Evolutionary conservation across 306 rosid species (phyloP).

Genomic region (Sophora flavescens): DNA sequence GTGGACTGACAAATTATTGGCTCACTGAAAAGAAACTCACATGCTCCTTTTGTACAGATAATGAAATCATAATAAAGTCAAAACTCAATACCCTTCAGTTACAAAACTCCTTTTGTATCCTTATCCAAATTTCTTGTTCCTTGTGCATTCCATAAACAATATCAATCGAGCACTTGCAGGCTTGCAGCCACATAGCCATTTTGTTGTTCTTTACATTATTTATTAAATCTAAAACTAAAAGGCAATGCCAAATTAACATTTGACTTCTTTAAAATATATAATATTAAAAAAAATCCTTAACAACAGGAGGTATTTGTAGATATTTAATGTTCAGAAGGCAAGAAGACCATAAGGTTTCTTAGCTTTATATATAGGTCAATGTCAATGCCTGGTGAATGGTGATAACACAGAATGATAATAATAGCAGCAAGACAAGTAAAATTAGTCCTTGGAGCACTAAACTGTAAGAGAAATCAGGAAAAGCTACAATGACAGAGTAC

Average conservation of each 20-base stretch:
- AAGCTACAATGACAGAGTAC: conserved; percentile 50
- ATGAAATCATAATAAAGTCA: conserved; percentile 6
- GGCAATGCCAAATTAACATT: conserved; percentile 3
- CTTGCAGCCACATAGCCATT: conserved; percentile 1
- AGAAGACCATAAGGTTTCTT: conserved; percentile 17
- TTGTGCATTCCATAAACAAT: conserved; percentile 7
- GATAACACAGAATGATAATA: conserved; percentile 27
- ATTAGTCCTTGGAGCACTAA: conserved; percentile 15
- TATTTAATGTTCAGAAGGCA: not conserved
- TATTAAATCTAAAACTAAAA: conserved; percentile 4
- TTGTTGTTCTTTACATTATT: conserved; percentile 7
- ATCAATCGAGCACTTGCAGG: conserved; percentile 4
- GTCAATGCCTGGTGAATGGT: not conserved
- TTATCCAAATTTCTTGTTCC: conserved; percentile 16
- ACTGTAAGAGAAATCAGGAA: conserved; percentile 5
- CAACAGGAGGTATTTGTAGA: not conserved
- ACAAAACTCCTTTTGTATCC: conserved; percentile 9
- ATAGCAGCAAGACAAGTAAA: conserved; percentile 22
- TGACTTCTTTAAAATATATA: not conserved
- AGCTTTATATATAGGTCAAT: not conserved
- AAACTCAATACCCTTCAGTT: conserved; percentile 9
- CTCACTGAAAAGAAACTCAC: conserved; percentile 1
- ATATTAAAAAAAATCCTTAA: not conserved
- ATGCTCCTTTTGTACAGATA: conserved; percentile 13
- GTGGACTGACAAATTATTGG: conserved; percentile 13